phyloP scores from a whole-genome alignment of 164 flowering plant species.

The Amborella trichopoda region DNA sequence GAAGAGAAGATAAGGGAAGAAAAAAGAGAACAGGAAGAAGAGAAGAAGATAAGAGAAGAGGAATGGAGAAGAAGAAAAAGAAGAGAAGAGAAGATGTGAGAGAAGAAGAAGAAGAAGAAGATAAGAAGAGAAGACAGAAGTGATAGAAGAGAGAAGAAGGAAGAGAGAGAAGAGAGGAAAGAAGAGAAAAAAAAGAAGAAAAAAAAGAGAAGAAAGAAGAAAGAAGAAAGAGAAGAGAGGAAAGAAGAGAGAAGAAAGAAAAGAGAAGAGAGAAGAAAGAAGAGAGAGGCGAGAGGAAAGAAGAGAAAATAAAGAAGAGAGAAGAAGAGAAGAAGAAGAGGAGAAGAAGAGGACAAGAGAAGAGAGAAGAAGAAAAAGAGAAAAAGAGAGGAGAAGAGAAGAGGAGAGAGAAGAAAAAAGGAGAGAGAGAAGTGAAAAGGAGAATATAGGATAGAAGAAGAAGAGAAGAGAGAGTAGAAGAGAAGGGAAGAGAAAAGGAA shows the following conservation, averaged over 20 bases:
- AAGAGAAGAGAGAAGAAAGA: background rate
- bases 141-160: background rate
- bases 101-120: background rate
- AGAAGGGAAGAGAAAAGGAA: background rate
- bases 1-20: no score
- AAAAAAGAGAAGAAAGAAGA: background rate
- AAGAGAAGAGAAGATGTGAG: background rate
- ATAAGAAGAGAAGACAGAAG: slow-evolving; percentile 2
- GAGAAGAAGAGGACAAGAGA: background rate
- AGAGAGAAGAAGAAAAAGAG: background rate
- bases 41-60: background rate
- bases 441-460: background rate
- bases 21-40: no score
- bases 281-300: background rate
- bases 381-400: background rate
- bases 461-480: background rate
- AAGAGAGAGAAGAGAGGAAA: background rate
- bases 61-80: background rate
- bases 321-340: background rate
- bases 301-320: background rate
- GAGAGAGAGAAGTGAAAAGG: background rate
- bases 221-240: background rate
- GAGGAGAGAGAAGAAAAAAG: background rate
- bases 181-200: background rate
- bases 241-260: background rate